Evolutionary conservation across 345 rosid species (phyloP), one percentile per base, ranked within the genome.

Genomic region (Euphorbia tirucalli): DNA sequence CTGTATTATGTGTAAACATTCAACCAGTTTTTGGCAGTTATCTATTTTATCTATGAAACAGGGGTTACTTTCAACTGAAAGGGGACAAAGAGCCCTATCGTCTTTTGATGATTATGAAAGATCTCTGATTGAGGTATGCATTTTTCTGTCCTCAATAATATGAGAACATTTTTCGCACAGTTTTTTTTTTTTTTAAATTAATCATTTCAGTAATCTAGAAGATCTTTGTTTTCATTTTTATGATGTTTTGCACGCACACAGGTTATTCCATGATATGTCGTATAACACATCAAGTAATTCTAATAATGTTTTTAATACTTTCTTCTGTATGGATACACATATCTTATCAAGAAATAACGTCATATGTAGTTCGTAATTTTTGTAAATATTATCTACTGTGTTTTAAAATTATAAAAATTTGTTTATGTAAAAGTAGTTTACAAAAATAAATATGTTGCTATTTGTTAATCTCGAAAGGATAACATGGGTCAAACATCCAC

Each of bases 11-110:
- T n/a, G 54, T 35, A 32, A 52, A 32, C 21, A 32, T n/a, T 46
- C 50, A 46, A 8, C 52, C 8, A 28, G 11, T 35, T 32, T 55
- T 25, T 6, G 25, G 22, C 54, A 18, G 72, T 62, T 78, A 48
- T 73, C 73, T 65, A 61, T 59, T 25, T 44, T 21, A 68, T 66
- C 25, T n/a, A 27, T 41, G 30, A 61, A 82, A 61, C 82, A 94
- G 97, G 98, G 97, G 75, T 85, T 94, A 79, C 95, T 92, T 77
- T 90, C 98, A 56, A 94, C 98, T 54, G 97, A 85, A 85, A 90
- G 87, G 71, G 97, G 97, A 71, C 96, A 87, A 73, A 82, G 78
- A 78, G 95, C 95, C 74, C 60, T 87, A 44, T 71, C 67, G 32
- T 84, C 91, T 18, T 86, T 94, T 66, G 89, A 86, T 79, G 80